Percentiles rank a stretch among this genome's conserved stretches.
Evolutionary conservation across 345 rosid genomes (phyloP).

Genomic region (Salix arbutifolia): DNA sequence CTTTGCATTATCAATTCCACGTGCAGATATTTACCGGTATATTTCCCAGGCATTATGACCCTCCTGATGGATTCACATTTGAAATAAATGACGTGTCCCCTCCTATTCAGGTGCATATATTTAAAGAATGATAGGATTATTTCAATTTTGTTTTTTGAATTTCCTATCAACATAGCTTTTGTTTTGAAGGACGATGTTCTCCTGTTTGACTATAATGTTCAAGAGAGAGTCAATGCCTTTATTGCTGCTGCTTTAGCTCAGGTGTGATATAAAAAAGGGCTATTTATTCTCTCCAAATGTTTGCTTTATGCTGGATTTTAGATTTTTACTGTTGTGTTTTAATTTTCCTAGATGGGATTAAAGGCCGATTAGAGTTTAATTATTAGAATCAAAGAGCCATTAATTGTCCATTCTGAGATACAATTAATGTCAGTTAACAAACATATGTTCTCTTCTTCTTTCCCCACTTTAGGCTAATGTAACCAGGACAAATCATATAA

Average conservation of each 20-base stretch:
- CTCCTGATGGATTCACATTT: constrained; percentile 86
- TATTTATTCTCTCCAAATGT: not conserved
- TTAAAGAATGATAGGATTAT: not conserved
- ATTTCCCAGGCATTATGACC: constrained; percentile 86
- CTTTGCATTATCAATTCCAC: constrained; percentile 5
- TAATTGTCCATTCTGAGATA: not conserved
- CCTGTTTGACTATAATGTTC: constrained; percentile 82
- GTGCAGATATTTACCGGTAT: constrained; percentile 87
- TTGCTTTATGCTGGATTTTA: not conserved
- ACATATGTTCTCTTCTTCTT: constrained; percentile 4
- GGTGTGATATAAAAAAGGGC: constrained; percentile 32
- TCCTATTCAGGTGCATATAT: constrained; percentile 68
- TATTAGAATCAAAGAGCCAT: not conserved
- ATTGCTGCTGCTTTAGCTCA: constrained; percentile 83
- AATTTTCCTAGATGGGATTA: not conserved
- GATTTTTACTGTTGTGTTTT: not conserved
- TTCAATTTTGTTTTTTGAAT: constrained; percentile 12
- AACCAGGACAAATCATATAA: constrained; percentile 83
- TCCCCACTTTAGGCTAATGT: constrained; percentile 61
- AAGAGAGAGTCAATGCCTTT: constrained; percentile 83
- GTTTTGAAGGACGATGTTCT: constrained; percentile 62
- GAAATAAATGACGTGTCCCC: constrained; percentile 85
- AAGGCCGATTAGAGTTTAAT: not conserved
- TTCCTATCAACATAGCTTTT: constrained; percentile 21
- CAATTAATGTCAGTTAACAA: not conserved